phyloP scores from a whole-genome alignment of 352 stramenopile genomes.

The Pythium sukuiense region DNA sequence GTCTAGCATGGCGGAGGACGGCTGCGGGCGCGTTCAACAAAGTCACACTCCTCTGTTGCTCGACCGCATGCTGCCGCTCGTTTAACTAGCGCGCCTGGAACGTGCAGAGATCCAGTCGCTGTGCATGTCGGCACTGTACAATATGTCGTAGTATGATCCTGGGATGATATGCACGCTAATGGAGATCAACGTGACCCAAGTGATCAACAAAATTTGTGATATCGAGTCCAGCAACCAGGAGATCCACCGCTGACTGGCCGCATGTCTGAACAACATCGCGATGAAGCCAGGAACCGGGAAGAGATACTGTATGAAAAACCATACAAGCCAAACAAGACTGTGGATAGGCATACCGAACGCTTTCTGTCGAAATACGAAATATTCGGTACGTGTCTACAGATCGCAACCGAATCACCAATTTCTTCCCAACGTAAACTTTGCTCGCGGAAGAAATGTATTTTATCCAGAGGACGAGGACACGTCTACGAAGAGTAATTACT shows the following conservation, averaged over 20 bases:
- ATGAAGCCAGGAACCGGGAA: constrained; percentile 43
- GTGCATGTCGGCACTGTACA: constrained; percentile 82
- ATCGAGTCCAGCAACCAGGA: constrained; percentile 84
- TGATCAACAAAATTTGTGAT: constrained; percentile 86
- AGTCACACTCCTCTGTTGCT: constrained; percentile 68
- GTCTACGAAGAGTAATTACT: no score
- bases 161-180: constrained; percentile 72
- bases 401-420: no score
- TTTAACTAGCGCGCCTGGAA: constrained; percentile 82
- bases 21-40: constrained; percentile 59
- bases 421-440: no score
- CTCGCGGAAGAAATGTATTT: no score
- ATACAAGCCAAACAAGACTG: no score
- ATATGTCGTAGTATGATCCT: constrained; percentile 68
- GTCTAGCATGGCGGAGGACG: constrained; percentile 63
- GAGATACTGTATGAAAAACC: no score
- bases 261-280: constrained; percentile 77
- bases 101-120: constrained; percentile 79
- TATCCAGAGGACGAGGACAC: no score
- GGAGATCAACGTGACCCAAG: constrained; percentile 82
- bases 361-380: no score
- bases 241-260: constrained; percentile 67
- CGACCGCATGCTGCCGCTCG: constrained; percentile 75
- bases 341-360: no score
- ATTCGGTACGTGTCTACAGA: no score